Percentiles rank a stretch among this genome's conserved stretches.
Conservation (phyloP, 495 filamentous ascomycete species). For the Neurospora tetrasperma region DNA sequence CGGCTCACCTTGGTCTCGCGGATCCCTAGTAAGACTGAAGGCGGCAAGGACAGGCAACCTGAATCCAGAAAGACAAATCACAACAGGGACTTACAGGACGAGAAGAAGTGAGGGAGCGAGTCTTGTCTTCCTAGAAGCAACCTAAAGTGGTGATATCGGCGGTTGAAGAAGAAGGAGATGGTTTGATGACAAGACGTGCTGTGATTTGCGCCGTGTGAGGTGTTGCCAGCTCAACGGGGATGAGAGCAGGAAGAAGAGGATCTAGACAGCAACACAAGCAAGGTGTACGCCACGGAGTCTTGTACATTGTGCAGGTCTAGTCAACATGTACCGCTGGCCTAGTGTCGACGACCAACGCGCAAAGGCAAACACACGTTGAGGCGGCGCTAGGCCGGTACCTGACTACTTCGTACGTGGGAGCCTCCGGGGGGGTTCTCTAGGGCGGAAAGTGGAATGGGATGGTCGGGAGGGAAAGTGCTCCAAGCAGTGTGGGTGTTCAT, state of each 20-base stretch:
- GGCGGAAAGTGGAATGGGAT: constrained; percentile 5
- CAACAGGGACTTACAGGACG: constrained; percentile 2
- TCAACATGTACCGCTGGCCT: neutral
- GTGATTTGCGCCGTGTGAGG: neutral
- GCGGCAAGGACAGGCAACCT: neutral
- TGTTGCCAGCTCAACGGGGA: neutral
- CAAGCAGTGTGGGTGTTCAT: neutral
- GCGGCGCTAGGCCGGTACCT: neutral
- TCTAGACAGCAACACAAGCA: neutral
- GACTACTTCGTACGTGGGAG: neutral
- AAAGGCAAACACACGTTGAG: neutral
- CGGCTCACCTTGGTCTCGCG: constrained; percentile 7
- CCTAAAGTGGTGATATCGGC: neutral
- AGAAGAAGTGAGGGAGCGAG: constrained; percentile 7
- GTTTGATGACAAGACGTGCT: constrained; percentile 1
- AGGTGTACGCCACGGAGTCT: neutral
- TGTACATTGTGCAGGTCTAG: neutral
- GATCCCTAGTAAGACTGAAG: constrained; percentile 3
- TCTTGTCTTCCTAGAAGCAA: neutral
- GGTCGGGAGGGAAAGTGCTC: constrained; percentile 1
- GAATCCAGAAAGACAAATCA: constrained; percentile 6
- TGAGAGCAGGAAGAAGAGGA: neutral
- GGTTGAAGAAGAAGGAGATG: neutral
- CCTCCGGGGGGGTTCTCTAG: neutral
- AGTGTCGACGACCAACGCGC: neutral